phyloP scores from a whole-genome alignment of 2,329 filamentous ascomycete genomes.

The Bipolaris victoriae region DNA sequence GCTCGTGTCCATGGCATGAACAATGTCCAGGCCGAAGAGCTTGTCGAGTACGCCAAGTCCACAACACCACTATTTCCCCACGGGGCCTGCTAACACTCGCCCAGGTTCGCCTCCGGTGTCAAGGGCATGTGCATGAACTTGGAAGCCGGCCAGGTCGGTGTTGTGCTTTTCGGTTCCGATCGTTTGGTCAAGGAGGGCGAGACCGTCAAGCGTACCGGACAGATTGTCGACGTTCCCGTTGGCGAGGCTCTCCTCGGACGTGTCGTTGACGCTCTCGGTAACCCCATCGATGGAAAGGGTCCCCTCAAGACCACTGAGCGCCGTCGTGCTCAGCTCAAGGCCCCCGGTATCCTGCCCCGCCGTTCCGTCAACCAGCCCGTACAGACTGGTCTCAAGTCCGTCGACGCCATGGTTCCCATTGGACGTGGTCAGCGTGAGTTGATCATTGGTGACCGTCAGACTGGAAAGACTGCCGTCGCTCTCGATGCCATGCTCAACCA shows the following conservation, averaged over 20 bases:
- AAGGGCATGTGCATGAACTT: conserved; percentile 99
- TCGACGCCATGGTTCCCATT: conserved; percentile 99
- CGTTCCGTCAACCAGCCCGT: conserved; percentile 97
- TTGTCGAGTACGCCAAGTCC: conserved; percentile 84
- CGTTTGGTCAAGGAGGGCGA: conserved; percentile 99
- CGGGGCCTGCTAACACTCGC: conserved; percentile 34
- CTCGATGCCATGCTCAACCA: conserved; percentile 99
- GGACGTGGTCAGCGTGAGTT: conserved; percentile 99
- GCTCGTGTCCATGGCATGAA: conserved; percentile 99
- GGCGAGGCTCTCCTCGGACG: conserved; percentile 91
- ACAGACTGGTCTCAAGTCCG: conserved; percentile 98
- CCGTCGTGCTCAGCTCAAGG: conserved; percentile 98
- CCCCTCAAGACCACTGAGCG: conserved; percentile 90
- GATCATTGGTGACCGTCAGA: conserved; percentile 99
- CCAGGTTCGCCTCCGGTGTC: conserved; percentile 97
- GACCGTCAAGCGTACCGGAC: conserved; percentile 98
- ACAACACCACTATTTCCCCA: conserved; percentile 14
- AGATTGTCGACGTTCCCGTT: conserved; percentile 98
- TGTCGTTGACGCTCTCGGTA: conserved; percentile 97
- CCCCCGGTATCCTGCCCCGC: conserved; percentile 96
- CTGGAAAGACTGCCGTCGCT: conserved; percentile 98
- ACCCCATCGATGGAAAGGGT: conserved; percentile 99
- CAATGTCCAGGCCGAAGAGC: conserved; percentile 99
- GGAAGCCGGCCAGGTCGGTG: conserved; percentile 99
- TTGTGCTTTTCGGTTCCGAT: conserved; percentile 99